Base-by-base conservation (phyloP, 495 filamentous ascomycete species). In the Penicillium canariense region DNA sequence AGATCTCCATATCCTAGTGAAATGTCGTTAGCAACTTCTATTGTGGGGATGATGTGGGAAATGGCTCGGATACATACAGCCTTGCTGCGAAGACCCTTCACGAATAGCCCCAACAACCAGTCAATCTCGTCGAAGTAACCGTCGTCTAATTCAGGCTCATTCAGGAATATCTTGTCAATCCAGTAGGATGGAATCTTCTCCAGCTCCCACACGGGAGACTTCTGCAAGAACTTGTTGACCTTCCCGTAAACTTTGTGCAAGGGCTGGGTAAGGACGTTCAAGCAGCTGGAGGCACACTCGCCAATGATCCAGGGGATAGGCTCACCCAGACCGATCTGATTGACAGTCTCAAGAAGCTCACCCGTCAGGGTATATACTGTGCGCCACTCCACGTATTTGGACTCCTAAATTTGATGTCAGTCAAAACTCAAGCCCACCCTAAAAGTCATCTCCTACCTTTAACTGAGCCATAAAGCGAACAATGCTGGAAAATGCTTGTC, bases 191-290 rank as follows among this genome's bases (percentile, higher is more conserved):
- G 92, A 44, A 96, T 75, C 65, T 86, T 87, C 35, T 85, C 79
- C 15, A 87, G 55, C 22, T 84, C 78, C 88, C 93, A 95, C 8
- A 75, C 63, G 2, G 94, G 92, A 0, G 84, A 79, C 43, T 82
- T 83, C 34, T 87, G 85, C 39, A 98, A 81, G 67, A 93, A 93
- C 20, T 78, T 77, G 75, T 96, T 96, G 75, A 93, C 74, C 62
- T 96, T 96, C 26, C 83, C 80, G 62, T 96, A 98, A 32, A 97
- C 79, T 54, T 83, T 84, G 61, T 96, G 89, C 38, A 88, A 74
- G 8, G 94, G 93, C 55, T 93, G 84, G 2, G 74, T 77, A 22
- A 95, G 71, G 17, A 96, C 83, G 1, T 77, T 65, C 8, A 91
- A 72, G 14, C 83, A 84, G 52, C 81, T 81, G 31, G 86, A 80